These are phyloP conservation scores for Leersia perrieri DNA, from an alignment of 176 grass and related monocot species.

Conservation along the genomic window DNA sequence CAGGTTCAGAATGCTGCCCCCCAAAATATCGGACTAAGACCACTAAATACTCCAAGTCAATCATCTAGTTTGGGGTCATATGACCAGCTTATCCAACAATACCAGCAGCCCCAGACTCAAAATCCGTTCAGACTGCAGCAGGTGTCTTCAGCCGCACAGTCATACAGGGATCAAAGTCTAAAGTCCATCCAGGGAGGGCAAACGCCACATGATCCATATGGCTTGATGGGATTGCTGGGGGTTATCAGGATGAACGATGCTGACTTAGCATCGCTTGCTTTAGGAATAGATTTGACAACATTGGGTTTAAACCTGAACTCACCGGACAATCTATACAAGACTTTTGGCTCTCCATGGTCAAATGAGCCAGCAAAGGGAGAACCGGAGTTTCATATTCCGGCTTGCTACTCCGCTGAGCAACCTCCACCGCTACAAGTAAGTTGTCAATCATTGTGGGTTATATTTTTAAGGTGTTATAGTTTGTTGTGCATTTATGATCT, in stretches of 20 bases:
- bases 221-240: slow-evolving; percentile 75
- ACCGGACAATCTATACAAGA: slow-evolving; percentile 88
- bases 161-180: slow-evolving; percentile 77
- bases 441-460: background rate
- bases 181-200: slow-evolving; percentile 63
- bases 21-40: slow-evolving; percentile 71
- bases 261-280: slow-evolving; percentile 85
- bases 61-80: slow-evolving; percentile 68
- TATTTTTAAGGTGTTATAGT: background rate
- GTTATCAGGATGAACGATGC: slow-evolving; percentile 75
- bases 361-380: slow-evolving; percentile 82
- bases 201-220: slow-evolving; percentile 72
- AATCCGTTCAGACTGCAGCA: slow-evolving; percentile 80
- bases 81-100: slow-evolving; percentile 93
- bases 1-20: slow-evolving; percentile 65
- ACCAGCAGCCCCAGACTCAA: slow-evolving; percentile 73
- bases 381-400: slow-evolving; percentile 74
- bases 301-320: slow-evolving; percentile 92
- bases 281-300: slow-evolving; percentile 89
- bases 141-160: slow-evolving; percentile 62
- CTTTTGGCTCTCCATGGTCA: slow-evolving; percentile 94
- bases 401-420: slow-evolving; percentile 70
- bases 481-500: background rate
- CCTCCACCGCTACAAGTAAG: slow-evolving; percentile 66
- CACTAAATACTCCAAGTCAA: slow-evolving; percentile 53